Conservation (phyloP, 768 basidiomycete species). For the Naganishia antarctica region DNA sequence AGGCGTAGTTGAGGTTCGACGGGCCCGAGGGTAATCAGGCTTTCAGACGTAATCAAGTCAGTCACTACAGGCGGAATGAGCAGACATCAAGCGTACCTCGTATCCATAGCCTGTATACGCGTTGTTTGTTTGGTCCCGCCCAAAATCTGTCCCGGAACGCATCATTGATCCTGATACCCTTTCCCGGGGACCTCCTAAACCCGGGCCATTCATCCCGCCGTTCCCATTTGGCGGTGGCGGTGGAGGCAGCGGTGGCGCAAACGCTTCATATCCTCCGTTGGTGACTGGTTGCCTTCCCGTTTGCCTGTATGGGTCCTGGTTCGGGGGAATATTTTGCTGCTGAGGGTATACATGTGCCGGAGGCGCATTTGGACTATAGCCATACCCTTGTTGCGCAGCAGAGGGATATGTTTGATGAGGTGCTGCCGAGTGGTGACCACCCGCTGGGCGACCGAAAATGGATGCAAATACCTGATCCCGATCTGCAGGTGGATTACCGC, state of each 20-base stretch:
- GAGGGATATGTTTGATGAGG: conserved; percentile 13
- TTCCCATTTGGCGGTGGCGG: conserved; percentile 4
- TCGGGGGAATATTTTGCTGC: not conserved
- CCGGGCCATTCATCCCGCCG: not conserved
- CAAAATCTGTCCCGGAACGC: not conserved
- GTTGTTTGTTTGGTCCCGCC: not conserved
- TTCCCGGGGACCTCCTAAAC: not conserved
- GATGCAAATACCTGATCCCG: conserved; percentile 47
- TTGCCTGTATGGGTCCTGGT: not conserved
- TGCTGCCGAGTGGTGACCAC: conserved; percentile 39
- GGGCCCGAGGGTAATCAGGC: not conserved
- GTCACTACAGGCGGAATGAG: not conserved
- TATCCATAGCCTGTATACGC: conserved; percentile 10
- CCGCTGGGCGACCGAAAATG: conserved; percentile 48
- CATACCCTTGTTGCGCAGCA: not conserved
- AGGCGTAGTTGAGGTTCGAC: not conserved
- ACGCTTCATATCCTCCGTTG: conserved; percentile 41
- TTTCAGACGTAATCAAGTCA: not conserved
- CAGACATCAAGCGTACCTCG: not conserved
- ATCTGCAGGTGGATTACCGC: conserved; percentile 22
- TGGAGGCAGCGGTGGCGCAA: conserved; percentile 37
- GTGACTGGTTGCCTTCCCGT: conserved; percentile 20
- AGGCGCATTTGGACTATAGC: not conserved
- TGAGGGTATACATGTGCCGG: not conserved
- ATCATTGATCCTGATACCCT: not conserved